A percentile compares a stretch with the other conserved stretches of the same genome.
Conservation (phyloP, 257 asterid genomes). For the Solanum paucissectum region DNA sequence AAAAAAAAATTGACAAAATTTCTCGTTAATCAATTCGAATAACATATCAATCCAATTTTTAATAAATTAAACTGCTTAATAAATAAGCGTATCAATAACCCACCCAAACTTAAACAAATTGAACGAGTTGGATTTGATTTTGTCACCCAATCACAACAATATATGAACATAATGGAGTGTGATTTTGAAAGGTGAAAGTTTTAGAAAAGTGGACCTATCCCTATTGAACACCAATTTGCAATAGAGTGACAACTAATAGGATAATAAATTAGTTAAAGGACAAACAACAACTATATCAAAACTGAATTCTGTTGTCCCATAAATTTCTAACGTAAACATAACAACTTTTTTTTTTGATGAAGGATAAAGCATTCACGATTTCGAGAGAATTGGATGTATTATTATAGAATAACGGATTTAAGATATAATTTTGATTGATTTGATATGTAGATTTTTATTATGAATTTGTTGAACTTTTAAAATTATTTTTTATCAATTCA, state of each 20-base stretch:
- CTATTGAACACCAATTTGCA: background rate
- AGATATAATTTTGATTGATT: no score
- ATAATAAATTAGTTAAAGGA: background rate
- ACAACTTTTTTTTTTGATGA: background rate
- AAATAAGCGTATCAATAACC: background rate
- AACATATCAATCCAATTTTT: background rate
- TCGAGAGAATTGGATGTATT: background rate
- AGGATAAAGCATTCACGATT: background rate
- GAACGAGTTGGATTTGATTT: background rate
- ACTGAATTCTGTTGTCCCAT: background rate
- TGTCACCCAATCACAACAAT: background rate
- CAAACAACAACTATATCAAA: background rate
- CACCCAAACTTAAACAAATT: background rate
- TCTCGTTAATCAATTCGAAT: no score
- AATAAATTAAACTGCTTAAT: no score
- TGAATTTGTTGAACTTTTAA: background rate
- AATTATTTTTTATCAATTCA: background rate
- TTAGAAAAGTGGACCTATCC: background rate
- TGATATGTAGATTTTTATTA: no score
- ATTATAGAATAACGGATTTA: no score
- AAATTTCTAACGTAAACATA: background rate
- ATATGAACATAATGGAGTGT: background rate
- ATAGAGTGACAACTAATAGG: background rate
- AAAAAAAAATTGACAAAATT: accelerated
- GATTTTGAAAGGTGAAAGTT: background rate